Evolutionary conservation across 768 basidiomycete genomes (phyloP), one percentile per base, ranked within the genome.

Genomic region (Russula emetica): DNA sequence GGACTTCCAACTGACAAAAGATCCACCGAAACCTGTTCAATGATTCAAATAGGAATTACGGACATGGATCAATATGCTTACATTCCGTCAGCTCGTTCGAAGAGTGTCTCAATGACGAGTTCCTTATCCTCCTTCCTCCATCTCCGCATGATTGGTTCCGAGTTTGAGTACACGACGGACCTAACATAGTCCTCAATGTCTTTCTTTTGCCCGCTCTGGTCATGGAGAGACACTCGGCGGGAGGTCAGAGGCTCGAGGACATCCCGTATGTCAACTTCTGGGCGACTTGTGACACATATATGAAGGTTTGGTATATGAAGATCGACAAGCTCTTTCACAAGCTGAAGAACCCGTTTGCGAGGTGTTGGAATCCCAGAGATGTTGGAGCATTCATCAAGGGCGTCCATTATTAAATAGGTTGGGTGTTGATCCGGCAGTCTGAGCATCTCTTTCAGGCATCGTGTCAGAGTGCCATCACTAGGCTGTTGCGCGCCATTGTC

Each of bases 261-360:
- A 24, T 18, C 11, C 36, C 44, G 53, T 6, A 61, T 47, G 34
- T 61, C 53, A 16, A 47, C 7, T 47, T 61, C 60, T 4, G 49
- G 55, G 5, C 62, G 49, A 18, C 55, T 52, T 6, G 47, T 42
- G 16, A 58, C n/a, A 13, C 55, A 58, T 5, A 58, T 5, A 63
- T 18, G 34, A 32, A 32, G 32, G 5, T 30, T 30, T 30, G 30
- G 30, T 30, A 30, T 30, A 30, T 30, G 30, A 6, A 30, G 30
- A 5, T 5, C 30, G 30, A 30, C 30, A 5, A 30, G 30, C 5
- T 30, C 30, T 5, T 30, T 30, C 30, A 30, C 30, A 30, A 30
- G 30, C 5, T 30, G 30, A 30, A 30, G 30, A 6, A 30, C 30
- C 30, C 30, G 5, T 30, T 30, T 30, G 30, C 30, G 30, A 30